Conservation (phyloP, 352 stramenopile species). For the Halophytophthora batemanensis region DNA sequence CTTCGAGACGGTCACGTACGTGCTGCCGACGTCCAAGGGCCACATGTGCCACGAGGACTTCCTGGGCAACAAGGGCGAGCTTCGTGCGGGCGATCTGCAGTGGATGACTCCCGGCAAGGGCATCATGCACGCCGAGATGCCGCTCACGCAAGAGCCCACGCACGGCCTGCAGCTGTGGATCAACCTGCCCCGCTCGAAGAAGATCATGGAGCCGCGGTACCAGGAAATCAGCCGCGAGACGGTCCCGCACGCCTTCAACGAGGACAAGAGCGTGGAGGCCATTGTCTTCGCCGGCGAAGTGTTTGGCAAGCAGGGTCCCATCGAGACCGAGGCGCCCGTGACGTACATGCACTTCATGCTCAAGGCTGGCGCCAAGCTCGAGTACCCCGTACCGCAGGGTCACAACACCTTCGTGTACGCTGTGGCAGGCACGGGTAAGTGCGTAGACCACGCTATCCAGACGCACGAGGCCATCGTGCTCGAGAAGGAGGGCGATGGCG, state of each 20-base stretch:
- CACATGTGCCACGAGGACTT: slow-evolving; percentile 87
- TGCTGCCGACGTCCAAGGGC: slow-evolving; percentile 65
- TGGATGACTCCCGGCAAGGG: slow-evolving; percentile 50
- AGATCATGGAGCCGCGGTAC: slow-evolving; percentile 46
- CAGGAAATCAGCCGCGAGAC: slow-evolving; percentile 49
- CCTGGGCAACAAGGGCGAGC: slow-evolving; percentile 38
- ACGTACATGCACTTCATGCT: slow-evolving; percentile 56
- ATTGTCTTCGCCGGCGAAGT: slow-evolving; percentile 52
- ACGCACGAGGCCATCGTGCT: slow-evolving; percentile 52
- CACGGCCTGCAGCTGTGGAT: slow-evolving; percentile 55
- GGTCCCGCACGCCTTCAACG: slow-evolving; percentile 38
- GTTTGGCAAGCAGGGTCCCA: slow-evolving; percentile 34
- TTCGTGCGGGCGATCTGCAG: slow-evolving; percentile 44
- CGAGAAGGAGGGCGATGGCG: slow-evolving; percentile 45
- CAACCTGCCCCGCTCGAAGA: slow-evolving; percentile 33
- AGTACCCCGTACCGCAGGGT: slow-evolving; percentile 36
- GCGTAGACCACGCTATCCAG: slow-evolving; percentile 18
- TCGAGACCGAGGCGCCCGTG: slow-evolving; percentile 42
- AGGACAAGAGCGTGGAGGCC: slow-evolving; percentile 41
- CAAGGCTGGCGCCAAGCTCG: slow-evolving; percentile 24
- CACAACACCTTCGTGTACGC: slow-evolving; percentile 48
- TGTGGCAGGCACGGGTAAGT: slow-evolving; percentile 28
- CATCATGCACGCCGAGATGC: slow-evolving; percentile 60
- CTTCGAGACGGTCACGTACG: slow-evolving; percentile 91
- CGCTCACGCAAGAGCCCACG: slow-evolving; percentile 19